Evolutionary conservation across 176 grass and related monocot species (phyloP).

Genomic region (Raddia distichophylla): DNA sequence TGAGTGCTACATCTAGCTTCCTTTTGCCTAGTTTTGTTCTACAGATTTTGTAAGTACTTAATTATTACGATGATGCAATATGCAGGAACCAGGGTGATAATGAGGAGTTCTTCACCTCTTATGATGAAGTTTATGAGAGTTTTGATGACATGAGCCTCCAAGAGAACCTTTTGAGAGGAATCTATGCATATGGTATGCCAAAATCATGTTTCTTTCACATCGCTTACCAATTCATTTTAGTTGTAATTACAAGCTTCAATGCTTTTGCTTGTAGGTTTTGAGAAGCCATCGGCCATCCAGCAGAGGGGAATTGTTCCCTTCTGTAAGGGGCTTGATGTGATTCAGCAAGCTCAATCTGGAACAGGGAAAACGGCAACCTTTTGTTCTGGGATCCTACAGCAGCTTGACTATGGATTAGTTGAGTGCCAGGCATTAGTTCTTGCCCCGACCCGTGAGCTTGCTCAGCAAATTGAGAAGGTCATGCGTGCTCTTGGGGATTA

Average conservation of each 20-base stretch:
- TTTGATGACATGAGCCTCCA: constrained; percentile 76
- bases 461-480: constrained; percentile 86
- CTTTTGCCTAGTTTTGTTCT: neutral
- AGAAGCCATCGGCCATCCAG: constrained; percentile 90
- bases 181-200: constrained; percentile 74
- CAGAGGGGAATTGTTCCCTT: constrained; percentile 86
- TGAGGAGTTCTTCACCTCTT: constrained; percentile 72
- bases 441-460: constrained; percentile 80
- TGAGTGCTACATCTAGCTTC: neutral
- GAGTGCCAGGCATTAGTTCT: constrained; percentile 81
- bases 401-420: constrained; percentile 72
- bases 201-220: neutral
- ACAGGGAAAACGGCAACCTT: constrained; percentile 90
- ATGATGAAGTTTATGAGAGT: constrained; percentile 75
- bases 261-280: constrained; percentile 62
- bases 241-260: neutral
- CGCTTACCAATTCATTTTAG: neutral
- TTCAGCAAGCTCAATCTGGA: constrained; percentile 86
- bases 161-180: constrained; percentile 83
- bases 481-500: constrained; percentile 90
- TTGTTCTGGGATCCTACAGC: constrained; percentile 84
- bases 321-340: constrained; percentile 85
- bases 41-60: neutral
- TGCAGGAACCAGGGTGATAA: constrained; percentile 47
- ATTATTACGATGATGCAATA: neutral